A percentile compares a stretch with the other conserved stretches of the same genome.
Evolutionary conservation across 192 early-diverging fungal species (phyloP).

Genomic region (Rhizoclosmatium sp.): DNA sequence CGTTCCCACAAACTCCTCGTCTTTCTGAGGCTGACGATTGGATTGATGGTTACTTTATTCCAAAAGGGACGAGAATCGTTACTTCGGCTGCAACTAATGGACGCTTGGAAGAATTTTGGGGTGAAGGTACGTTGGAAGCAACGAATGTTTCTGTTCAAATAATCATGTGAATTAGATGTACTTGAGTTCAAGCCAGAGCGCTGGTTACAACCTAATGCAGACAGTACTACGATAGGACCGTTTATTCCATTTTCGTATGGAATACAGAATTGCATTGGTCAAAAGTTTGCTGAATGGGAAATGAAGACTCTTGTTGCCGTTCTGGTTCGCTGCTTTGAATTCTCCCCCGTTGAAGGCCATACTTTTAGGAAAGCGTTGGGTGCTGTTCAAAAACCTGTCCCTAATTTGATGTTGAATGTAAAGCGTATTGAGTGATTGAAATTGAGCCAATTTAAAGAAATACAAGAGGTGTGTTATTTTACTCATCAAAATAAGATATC

Average conservation of each 20-base stretch:
- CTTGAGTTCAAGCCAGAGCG: not conserved
- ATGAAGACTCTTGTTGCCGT: not conserved
- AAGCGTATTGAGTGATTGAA: not conserved
- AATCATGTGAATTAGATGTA: no score
- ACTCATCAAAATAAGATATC: no score
- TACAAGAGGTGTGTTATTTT: no score
- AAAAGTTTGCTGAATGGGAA: not conserved
- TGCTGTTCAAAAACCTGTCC: not conserved
- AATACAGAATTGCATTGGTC: not conserved
- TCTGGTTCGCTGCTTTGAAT: not conserved
- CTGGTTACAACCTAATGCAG: not conserved
- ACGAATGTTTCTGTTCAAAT: no score
- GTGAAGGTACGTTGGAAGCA: not conserved
- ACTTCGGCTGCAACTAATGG: constrained; percentile 8
- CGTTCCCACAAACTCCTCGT: not conserved
- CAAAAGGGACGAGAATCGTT: constrained; percentile 10
- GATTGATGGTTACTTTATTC: constrained; percentile 32
- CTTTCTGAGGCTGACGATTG: constrained; percentile 1
- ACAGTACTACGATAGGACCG: not conserved
- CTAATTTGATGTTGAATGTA: not conserved
- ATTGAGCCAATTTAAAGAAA: no score
- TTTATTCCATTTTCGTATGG: not conserved
- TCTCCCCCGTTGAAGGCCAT: not conserved
- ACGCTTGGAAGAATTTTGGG: constrained; percentile 15
- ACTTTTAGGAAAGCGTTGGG: not conserved